phyloP scores from a whole-genome alignment of 1,284 basidiomycete genomes.

The Papiliotrema laurentii region DNA sequence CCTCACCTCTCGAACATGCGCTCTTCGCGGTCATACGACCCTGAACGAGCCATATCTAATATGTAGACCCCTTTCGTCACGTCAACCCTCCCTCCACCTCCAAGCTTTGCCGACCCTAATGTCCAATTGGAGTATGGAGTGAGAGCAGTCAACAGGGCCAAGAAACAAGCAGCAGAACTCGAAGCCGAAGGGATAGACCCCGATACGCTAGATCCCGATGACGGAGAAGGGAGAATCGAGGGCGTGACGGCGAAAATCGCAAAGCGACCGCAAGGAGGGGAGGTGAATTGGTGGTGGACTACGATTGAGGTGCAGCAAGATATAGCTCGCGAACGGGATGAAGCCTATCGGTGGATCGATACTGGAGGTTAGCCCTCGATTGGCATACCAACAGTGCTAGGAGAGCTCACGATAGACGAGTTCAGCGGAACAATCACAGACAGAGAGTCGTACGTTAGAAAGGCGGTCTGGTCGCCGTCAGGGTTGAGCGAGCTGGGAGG shows the following conservation, averaged over 20 bases:
- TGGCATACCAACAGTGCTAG: neutral
- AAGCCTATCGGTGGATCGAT: constrained; percentile 20
- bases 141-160: neutral
- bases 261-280: constrained; percentile 22
- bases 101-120: constrained; percentile 18
- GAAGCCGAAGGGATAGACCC: constrained; percentile 2
- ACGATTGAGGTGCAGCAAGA: constrained; percentile 15
- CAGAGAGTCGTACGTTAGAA: constrained; percentile 20
- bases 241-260: constrained; percentile 7
- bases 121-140: constrained; percentile 7
- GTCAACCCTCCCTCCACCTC: constrained; percentile 24
- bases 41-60: no score
- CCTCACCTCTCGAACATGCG: no score
- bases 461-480: constrained; percentile 39
- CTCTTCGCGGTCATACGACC: no score
- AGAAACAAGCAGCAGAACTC: neutral
- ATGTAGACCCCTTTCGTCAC: constrained; percentile 34
- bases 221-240: no score
- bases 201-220: no score
- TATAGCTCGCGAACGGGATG: constrained; percentile 12
- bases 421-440: constrained; percentile 17
- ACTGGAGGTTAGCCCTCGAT: constrained; percentile 15
- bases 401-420: constrained; percentile 21
- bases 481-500: constrained; percentile 30
- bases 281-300: constrained; percentile 32